These are phyloP conservation scores for Neurospora sp. DNA, from an alignment of 2,329 filamentous ascomycete genomes.

Conservation along the genomic window DNA sequence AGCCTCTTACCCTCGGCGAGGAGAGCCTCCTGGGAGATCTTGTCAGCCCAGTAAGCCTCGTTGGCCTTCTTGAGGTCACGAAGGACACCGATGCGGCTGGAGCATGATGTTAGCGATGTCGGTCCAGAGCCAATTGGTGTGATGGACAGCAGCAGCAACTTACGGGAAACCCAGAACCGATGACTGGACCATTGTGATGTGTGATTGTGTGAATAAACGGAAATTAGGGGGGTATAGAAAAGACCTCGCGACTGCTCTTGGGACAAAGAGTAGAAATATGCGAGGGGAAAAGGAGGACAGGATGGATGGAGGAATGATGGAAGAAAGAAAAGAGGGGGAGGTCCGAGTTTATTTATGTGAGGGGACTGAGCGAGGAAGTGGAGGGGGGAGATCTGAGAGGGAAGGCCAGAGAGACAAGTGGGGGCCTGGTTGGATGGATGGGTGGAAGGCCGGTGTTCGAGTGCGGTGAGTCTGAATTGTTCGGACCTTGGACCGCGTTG, in stretches of 20 bases:
- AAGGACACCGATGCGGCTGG: constrained; percentile 80
- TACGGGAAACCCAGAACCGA: constrained; percentile 88
- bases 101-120: constrained; percentile 35
- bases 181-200: constrained; percentile 47
- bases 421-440: not conserved
- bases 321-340: constrained; percentile 6
- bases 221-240: constrained; percentile 7
- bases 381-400: not conserved
- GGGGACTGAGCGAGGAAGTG: not conserved
- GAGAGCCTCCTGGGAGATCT: constrained; percentile 85
- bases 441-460: not conserved
- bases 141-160: constrained; percentile 26
- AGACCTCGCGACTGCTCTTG: constrained; percentile 12
- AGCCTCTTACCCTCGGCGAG: constrained; percentile 94
- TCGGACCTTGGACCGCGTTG: not conserved
- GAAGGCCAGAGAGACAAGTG: not conserved
- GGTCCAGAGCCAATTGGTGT: not conserved
- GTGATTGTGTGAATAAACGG: constrained; percentile 10
- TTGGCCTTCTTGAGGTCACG: constrained; percentile 99
- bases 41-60: constrained; percentile 93
- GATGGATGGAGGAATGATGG: constrained; percentile 2
- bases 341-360: constrained; percentile 1
- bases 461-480: not conserved
- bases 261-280: constrained; percentile 3
- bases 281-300: constrained; percentile 2